Base-by-base conservation (phyloP, 1,284 basidiomycete species). In the Ganoderma lingzhi region DNA sequence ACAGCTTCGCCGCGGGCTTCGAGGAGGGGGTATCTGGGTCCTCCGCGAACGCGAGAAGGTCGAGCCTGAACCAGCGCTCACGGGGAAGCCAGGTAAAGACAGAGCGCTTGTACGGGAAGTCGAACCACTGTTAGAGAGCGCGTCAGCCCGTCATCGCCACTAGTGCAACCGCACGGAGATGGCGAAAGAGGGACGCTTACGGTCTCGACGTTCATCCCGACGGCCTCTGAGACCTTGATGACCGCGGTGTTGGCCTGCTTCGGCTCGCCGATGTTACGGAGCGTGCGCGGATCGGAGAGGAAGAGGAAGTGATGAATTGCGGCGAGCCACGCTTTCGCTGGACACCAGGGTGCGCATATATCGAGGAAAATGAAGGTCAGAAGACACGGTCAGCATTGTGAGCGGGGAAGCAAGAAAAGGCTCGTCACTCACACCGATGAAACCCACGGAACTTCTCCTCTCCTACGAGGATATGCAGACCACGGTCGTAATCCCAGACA, bases 401-500 rank as follows among this genome's bases (percentile, higher is more conserved):
- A 41, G 35, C 4, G 10, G 23, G 35, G 19, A 35, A n/a, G 19
- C 9, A n/a, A 28, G n/a, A 9, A 39, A 12, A 19, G 10, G 12
- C 14, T 35, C 10, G 23, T 28, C 48, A 78, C 82, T 66, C 67
- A 86, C 85, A 81, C 76, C 82, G 74, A 51, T 77, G 79, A 63
- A 74, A 73, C n/a, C 86, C 86, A 30, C 84, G 76, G 76, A 84
- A 87, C 65, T 82, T 82, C 8, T 82, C 80, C 66, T 88, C 87
- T 37, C 87, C 87, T 8, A 84, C 82, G 32, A 87, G 81, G 39
- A 85, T 80, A 70, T 87, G 85, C 10, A 84, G 76, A 0, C 85
- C 86, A 48, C 86, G 80, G 67, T 89, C 88, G 78, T 85, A 88
- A 28, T 86, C 83, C 12, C 82, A 81, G 2, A 82, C 80, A 53